Conservation (phyloP, 2,329 filamentous ascomycete species). For the Harringtonia aguacate region DNA sequence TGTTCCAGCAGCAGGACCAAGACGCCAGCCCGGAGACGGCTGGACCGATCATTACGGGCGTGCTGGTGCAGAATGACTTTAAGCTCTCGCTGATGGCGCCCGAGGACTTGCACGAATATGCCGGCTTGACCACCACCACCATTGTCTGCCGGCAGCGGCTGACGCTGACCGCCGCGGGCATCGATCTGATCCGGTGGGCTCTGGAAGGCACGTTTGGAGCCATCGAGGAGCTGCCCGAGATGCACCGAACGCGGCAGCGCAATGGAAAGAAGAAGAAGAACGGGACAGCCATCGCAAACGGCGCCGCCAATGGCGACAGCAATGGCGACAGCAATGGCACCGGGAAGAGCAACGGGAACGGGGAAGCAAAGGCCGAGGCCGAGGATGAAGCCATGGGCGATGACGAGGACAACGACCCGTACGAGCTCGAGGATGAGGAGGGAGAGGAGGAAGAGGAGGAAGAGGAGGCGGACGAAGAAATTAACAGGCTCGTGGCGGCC, state of each 20-base stretch:
- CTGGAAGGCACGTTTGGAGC: conserved; percentile 89
- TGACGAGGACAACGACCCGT: conserved; percentile 11
- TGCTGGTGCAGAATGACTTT: conserved; percentile 95
- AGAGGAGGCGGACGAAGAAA: conserved; percentile 41
- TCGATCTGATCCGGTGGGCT: conserved; percentile 88
- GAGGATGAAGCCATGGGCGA: conserved; percentile 15
- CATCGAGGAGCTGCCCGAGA: conserved; percentile 58
- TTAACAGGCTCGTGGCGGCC: conserved; percentile 51
- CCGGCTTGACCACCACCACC: conserved; percentile 90
- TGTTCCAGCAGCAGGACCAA: conserved; percentile 5
- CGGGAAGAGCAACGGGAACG: not conserved
- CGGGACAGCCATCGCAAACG: not conserved
- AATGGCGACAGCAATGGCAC: not conserved
- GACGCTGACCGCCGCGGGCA: conserved; percentile 74
- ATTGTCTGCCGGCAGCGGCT: conserved; percentile 89
- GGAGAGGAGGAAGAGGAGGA: conserved; percentile 32
- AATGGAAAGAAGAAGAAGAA: conserved; percentile 21
- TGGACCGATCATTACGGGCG: conserved; percentile 63
- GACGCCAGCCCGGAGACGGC: conserved; percentile 13
- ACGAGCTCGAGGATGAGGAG: conserved; percentile 32
- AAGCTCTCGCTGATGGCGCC: conserved; percentile 95
- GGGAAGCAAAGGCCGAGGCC: conserved; percentile 24
- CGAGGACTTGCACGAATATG: conserved; percentile 90
- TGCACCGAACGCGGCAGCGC: conserved; percentile 24
- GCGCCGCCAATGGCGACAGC: conserved; percentile 19